Percentiles rank a stretch among this genome's conserved stretches.
phyloP scores from a whole-genome alignment of 768 basidiomycete genomes.

The Russula griseocarnosa region DNA sequence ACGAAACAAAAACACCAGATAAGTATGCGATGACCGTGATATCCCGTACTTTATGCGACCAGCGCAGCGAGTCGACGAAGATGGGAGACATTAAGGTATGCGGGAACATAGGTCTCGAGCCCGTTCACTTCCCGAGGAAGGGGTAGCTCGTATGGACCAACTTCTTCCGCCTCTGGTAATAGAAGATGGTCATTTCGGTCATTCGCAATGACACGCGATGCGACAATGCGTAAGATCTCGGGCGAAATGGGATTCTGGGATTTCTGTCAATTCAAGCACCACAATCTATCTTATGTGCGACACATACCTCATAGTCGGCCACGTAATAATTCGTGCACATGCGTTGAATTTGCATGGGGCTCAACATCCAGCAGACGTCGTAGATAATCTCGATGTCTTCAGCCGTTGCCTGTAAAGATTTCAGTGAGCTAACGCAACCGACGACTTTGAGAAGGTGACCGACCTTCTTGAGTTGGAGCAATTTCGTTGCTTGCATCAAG shows the following conservation, averaged over 20 bases:
- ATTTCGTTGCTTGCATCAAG: constrained; percentile 98
- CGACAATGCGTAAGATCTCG: constrained; percentile 94
- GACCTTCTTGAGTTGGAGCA: constrained; percentile 96
- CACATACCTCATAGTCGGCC: constrained; percentile 90
- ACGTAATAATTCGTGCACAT: constrained; percentile 99
- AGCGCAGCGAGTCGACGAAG: constrained; percentile 82
- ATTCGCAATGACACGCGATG: constrained; percentile 90
- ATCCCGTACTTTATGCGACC: constrained; percentile 53
- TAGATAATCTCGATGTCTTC: constrained; percentile 99
- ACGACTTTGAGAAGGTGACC: constrained; percentile 23
- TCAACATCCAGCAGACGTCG: constrained; percentile 99
- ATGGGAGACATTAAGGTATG: constrained; percentile 87
- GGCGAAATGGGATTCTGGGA: constrained; percentile 89
- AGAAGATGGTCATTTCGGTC: constrained; percentile 97
- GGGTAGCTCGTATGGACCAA: constrained; percentile 91
- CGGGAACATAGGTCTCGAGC: constrained; percentile 93
- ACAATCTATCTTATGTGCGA: background rate
- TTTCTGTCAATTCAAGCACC: constrained; percentile 17
- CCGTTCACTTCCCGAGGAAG: constrained; percentile 92
- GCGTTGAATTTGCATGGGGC: constrained; percentile 98
- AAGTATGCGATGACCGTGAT: constrained; percentile 16
- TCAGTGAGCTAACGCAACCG: background rate
- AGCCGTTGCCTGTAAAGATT: constrained; percentile 63
- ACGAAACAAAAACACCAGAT: constrained; percentile 9
- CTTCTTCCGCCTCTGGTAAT: constrained; percentile 96